These are phyloP conservation scores for Asterochloris sp. DNA, from an alignment of 139 green algal species.

Conservation along the genomic window DNA sequence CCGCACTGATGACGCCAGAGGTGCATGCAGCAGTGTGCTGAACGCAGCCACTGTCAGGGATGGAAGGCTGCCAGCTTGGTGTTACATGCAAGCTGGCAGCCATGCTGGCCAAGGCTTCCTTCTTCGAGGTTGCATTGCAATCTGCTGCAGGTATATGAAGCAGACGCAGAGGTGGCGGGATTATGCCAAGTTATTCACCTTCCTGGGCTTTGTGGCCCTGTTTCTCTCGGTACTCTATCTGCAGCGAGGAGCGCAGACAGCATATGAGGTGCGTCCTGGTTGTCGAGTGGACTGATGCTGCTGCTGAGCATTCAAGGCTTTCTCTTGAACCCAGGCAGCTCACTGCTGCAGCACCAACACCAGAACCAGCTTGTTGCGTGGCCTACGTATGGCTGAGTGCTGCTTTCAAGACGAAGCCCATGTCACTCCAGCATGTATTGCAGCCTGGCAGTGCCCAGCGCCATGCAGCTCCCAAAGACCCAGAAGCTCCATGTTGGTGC, in stretches of 20 bases:
- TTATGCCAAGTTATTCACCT: slow-evolving; percentile 65
- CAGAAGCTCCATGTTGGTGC: background rate
- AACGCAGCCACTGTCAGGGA: too few relatives aligned
- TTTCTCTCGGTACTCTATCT: slow-evolving; percentile 67
- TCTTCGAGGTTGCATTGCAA: background rate
- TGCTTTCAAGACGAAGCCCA: too few relatives aligned
- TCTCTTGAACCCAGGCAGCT: background rate
- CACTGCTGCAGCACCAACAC: too few relatives aligned
- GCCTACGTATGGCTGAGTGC: too few relatives aligned
- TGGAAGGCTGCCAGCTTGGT: too few relatives aligned
- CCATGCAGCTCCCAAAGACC: background rate
- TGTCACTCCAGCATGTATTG: too few relatives aligned
- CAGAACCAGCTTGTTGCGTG: too few relatives aligned
- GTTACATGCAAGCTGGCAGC: background rate
- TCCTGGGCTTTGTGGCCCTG: slow-evolving; percentile 63
- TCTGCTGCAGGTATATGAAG: slow-evolving; percentile 24
- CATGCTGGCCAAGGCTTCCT: background rate
- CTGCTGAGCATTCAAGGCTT: background rate
- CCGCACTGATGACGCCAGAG: too few relatives aligned
- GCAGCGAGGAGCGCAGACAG: slow-evolving; percentile 52
- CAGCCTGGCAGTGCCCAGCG: too few relatives aligned
- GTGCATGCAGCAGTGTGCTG: too few relatives aligned
- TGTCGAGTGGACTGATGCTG: background rate
- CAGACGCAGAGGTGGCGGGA: slow-evolving; percentile 57
- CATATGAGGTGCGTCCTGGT: slow-evolving; percentile 41